Base-by-base conservation (phyloP, 192 early-diverging fungal genomes). In the Paraglomus brasilianum region DNA sequence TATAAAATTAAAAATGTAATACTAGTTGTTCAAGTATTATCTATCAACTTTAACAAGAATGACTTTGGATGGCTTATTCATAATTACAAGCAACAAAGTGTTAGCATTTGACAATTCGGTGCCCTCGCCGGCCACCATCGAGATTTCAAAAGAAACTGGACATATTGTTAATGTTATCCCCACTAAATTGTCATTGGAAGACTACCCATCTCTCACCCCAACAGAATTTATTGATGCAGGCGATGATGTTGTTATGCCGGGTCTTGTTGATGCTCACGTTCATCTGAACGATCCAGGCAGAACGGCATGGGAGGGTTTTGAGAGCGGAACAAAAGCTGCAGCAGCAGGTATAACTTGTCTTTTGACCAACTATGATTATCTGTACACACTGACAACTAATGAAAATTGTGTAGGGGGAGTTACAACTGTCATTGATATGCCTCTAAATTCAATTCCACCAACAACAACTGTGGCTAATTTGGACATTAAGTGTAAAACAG, bases 231-330 rank as follows among this genome's bases (percentile, higher is more conserved):
- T 88, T 6, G 79, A 85, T 49, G 84, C 81, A 19, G 85, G 83
- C 21, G 70, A 83, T 48, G 72, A 80, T 49, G 77, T 90, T 15
- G 70, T 93, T 39, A 88, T 91, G 83, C 83, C 17, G 36, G 91
- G 91, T 11, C 44, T 90, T 6, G 84, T 93, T 36, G 91, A 93
- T 75, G 87, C 86, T 40, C 91, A 93, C 67, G 91, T 93, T 13
- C 91, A 93, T 71, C 83, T 93, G 75, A 93, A 93, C 71, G 89
- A 93, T 77, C 91, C 91, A 10, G 91, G 91, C 22, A 85, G 91
- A 77, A 93, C 91, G 60, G 82, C 88, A 70, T 93, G 91, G 91
- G 91, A 93, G 74, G 91, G 91, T 9, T 89, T 93, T 49, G 85
- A 82, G 57, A 93, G 87, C 4, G 91, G 88, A 44, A 89, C 89